These are phyloP conservation scores for Torulaspora delbrueckii DNA, from an alignment of 805 yeast species.

Conservation along the genomic window DNA sequence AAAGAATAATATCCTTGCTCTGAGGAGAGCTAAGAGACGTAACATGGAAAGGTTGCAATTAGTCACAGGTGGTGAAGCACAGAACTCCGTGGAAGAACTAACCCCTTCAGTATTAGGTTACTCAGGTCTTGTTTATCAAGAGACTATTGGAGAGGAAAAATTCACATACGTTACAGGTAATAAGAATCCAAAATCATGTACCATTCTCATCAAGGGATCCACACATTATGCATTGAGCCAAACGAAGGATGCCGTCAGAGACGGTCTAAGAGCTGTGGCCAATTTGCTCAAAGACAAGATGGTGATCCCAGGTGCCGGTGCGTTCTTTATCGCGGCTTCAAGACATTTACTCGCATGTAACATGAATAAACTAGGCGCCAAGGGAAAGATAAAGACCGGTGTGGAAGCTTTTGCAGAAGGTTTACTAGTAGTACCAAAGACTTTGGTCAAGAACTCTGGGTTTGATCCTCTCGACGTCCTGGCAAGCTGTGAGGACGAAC, in stretches of 20 bases:
- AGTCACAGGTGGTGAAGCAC: conserved; percentile 96
- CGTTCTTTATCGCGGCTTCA: conserved; percentile 82
- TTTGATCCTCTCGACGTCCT: conserved; percentile 87
- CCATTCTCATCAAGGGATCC: conserved; percentile 90
- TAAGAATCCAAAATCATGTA: conserved; percentile 83
- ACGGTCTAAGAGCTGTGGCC: conserved; percentile 91
- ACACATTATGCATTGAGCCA: conserved; percentile 84
- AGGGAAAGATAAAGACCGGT: conserved; percentile 87
- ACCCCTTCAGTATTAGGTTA: conserved; percentile 73
- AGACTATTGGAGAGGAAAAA: conserved; percentile 94
- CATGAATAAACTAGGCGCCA: conserved; percentile 52
- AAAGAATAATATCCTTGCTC: conserved; percentile 84
- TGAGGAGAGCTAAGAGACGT: conserved; percentile 97
- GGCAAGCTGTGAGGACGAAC: conserved; percentile 74
- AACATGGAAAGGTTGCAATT: conserved; percentile 98
- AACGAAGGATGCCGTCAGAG: conserved; percentile 95
- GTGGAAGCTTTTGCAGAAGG: conserved; percentile 92
- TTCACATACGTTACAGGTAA: conserved; percentile 92
- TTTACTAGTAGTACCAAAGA: conserved; percentile 84
- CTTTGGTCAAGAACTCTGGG: conserved; percentile 87
- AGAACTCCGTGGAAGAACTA: conserved; percentile 93
- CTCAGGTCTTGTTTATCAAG: conserved; percentile 88
- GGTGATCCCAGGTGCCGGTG: conserved; percentile 96
- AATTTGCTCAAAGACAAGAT: conserved; percentile 81
- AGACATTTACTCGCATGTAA: conserved; percentile 51